Evolutionary conservation across 257 asterid genomes (phyloP).

Genomic region (Apocynum venetum): DNA sequence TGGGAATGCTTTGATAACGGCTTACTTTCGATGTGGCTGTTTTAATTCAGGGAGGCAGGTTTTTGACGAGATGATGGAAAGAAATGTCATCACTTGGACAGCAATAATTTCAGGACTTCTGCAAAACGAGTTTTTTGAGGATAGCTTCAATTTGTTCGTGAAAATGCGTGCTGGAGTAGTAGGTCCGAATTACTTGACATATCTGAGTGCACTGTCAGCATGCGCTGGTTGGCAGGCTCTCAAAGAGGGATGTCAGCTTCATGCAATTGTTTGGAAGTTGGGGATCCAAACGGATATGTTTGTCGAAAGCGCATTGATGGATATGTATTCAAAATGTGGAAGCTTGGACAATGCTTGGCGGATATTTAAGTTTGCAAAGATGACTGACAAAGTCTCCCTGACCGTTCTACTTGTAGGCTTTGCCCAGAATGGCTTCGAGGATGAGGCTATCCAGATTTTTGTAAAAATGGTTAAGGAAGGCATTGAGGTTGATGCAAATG

Average conservation of each 20-base stretch:
- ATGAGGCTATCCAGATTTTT: conserved; percentile 68
- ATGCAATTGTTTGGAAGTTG: conserved; percentile 53
- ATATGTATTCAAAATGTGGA: conserved; percentile 79
- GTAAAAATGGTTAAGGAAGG: conserved; percentile 56
- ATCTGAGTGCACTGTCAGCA: conserved; percentile 57
- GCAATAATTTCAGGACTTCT: conserved; percentile 73
- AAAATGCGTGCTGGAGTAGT: conserved; percentile 43
- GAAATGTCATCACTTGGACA: conserved; percentile 86
- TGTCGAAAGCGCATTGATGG: conserved; percentile 81
- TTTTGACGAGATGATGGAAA: conserved; percentile 60
- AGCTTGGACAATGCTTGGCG: conserved; percentile 57
- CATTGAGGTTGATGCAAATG: conserved; percentile 46
- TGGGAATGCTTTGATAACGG: conserved; percentile 62
- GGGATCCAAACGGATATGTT: conserved; percentile 65
- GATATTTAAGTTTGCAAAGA: conserved; percentile 69
- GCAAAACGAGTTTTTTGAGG: conserved; percentile 46
- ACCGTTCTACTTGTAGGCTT: conserved; percentile 69
- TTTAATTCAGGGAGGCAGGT: conserved; percentile 50
- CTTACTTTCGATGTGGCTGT: conserved; percentile 56
- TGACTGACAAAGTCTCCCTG: conserved; percentile 61
- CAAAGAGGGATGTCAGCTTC: conserved; percentile 69
- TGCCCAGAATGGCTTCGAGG: conserved; percentile 72
- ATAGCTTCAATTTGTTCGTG: conserved; percentile 59
- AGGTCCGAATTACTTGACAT: conserved; percentile 61
- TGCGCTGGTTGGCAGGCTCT: conserved; percentile 71